Evolutionary conservation across 2,329 filamentous ascomycete genomes (phyloP).

Genomic region (Hortaea sp.): DNA sequence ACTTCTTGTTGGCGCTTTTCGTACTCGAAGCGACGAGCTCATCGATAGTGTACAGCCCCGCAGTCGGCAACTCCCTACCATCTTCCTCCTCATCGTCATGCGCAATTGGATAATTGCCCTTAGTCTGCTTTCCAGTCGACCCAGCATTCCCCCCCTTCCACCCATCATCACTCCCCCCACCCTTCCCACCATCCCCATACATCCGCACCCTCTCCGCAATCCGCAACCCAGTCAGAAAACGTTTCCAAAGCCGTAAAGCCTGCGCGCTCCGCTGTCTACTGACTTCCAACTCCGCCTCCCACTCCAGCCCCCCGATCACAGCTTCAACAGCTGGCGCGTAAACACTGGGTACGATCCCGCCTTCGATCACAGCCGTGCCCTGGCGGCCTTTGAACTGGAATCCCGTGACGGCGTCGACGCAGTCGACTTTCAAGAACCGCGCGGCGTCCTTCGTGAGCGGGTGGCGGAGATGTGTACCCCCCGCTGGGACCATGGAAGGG

Average conservation of each 20-base stretch:
- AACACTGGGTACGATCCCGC: slow-evolving; percentile 65
- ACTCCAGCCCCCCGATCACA: slow-evolving; percentile 57
- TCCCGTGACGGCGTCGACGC: slow-evolving; percentile 78
- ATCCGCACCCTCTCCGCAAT: slow-evolving; percentile 65
- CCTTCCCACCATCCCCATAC: slow-evolving; percentile 26
- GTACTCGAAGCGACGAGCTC: slow-evolving; percentile 2
- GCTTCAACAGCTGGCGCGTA: slow-evolving; percentile 61
- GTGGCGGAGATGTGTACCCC: slow-evolving; percentile 48
- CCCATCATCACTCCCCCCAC: slow-evolving; percentile 9
- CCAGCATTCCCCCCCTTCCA: slow-evolving; percentile 1
- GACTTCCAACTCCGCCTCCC: slow-evolving; percentile 55
- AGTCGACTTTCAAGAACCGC: slow-evolving; percentile 67
- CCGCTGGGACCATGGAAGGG: slow-evolving; percentile 52
- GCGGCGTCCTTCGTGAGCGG: slow-evolving; percentile 60
- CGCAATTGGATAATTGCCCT: not conserved
- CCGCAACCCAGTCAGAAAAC: slow-evolving; percentile 51
- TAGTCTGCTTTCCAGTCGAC: too few relatives aligned
- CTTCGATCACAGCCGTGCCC: slow-evolving; percentile 68
- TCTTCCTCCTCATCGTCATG: too few relatives aligned
- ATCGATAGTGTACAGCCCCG: slow-evolving; percentile 9
- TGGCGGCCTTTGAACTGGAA: slow-evolving; percentile 80
- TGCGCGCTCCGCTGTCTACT: slow-evolving; percentile 43
- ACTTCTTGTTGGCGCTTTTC: not conserved
- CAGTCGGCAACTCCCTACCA: slow-evolving; percentile 24
- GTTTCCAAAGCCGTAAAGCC: slow-evolving; percentile 48